Conservation (phyloP, 148 eudicot species). For the Dianthus caryophyllus region DNA sequence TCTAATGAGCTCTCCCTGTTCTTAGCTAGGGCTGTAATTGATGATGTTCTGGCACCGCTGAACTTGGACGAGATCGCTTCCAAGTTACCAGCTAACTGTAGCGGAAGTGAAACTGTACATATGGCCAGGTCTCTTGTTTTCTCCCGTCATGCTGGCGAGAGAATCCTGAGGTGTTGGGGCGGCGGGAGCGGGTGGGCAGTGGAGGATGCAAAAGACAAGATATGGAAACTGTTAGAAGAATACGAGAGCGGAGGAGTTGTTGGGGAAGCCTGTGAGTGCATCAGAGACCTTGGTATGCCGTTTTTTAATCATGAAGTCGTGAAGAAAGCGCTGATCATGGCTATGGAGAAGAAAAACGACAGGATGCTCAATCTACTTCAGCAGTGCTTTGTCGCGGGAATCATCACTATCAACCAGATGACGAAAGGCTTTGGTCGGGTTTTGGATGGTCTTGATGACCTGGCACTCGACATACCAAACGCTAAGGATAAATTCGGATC, state of each 20-base stretch:
- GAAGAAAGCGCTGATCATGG: slow-evolving; percentile 91
- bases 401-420: slow-evolving; percentile 90
- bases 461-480: slow-evolving; percentile 91
- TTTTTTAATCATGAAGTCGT: slow-evolving; percentile 96
- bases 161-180: slow-evolving; percentile 95
- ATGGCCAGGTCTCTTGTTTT: slow-evolving; percentile 75
- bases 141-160: slow-evolving; percentile 94
- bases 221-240: slow-evolving; percentile 81
- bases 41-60: slow-evolving; percentile 81
- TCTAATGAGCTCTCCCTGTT: slow-evolving; percentile 82
- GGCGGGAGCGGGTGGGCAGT: slow-evolving; percentile 99
- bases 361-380: slow-evolving; percentile 73
- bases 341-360: slow-evolving; percentile 97
- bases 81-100: slow-evolving; percentile 63
- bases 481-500: slow-evolving; percentile 58
- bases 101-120: slow-evolving; percentile 71
- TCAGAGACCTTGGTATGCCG: slow-evolving; percentile 91
- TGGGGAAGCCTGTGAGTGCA: slow-evolving; percentile 84
- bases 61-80: slow-evolving; percentile 71
- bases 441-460: slow-evolving; percentile 77
- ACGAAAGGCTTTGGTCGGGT: slow-evolving; percentile 77
- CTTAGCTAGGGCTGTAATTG: slow-evolving; percentile 87
- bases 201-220: slow-evolving; percentile 96
- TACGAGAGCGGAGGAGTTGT: slow-evolving; percentile 83
- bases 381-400: slow-evolving; percentile 75